Evolutionary conservation across 176 grass and related monocot genomes (phyloP).

Genomic region (Aechmea fasciata): DNA sequence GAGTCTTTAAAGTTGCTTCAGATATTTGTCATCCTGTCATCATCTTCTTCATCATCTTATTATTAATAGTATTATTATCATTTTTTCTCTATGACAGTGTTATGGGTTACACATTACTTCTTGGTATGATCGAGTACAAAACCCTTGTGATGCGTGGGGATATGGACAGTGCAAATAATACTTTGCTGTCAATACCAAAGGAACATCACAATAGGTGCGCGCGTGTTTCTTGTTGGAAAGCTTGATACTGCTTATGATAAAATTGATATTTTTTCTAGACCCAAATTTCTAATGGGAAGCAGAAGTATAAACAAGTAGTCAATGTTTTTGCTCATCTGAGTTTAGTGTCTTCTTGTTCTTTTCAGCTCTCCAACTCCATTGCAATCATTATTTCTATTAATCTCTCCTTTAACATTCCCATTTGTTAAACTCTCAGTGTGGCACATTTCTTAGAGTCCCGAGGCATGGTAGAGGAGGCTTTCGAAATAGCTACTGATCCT

Average conservation of each 20-base stretch:
- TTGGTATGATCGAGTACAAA: conserved; percentile 97
- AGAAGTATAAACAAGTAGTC: neutral
- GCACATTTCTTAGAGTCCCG: conserved; percentile 98
- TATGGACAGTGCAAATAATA: conserved; percentile 12
- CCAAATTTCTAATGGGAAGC: neutral
- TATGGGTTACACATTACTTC: conserved; percentile 94
- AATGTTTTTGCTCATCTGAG: neutral
- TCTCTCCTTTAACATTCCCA: conserved; percentile 5
- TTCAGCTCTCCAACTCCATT: conserved; percentile 3
- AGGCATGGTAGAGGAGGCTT: conserved; percentile 96
- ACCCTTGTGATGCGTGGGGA: conserved; percentile 87
- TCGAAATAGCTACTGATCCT: conserved; percentile 93
- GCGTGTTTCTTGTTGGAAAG: neutral
- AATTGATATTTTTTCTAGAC: neutral
- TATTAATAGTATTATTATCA: too few relatives aligned
- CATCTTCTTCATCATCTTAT: conserved; percentile 10
- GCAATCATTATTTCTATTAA: conserved; percentile 2
- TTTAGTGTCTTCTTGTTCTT: neutral
- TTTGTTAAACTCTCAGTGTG: conserved; percentile 35
- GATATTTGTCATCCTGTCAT: neutral
- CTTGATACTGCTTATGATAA: neutral
- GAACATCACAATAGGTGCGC: conserved; percentile 77
- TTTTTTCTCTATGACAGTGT: conserved; percentile 53
- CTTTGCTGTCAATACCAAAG: conserved; percentile 86
- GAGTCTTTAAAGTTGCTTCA: conserved; percentile 21